A percentile compares a stretch with the other conserved stretches of the same genome.
Evolutionary conservation across 371 early-diverging fungal species (phyloP).

Genomic region (Mortierella sp.): DNA sequence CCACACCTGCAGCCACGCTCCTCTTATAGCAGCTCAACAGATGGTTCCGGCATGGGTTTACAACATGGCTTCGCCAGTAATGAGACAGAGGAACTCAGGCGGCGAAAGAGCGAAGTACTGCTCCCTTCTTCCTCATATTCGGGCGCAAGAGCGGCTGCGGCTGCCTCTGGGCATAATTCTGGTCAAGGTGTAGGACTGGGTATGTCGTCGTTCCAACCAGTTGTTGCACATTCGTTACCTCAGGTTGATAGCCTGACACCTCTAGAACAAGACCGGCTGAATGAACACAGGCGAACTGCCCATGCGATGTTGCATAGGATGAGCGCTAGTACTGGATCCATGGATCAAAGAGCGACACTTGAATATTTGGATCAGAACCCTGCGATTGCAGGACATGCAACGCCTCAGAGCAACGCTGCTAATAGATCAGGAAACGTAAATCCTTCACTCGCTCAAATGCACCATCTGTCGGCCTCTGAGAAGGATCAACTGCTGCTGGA

Average conservation of each 20-base stretch:
- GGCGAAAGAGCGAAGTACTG: constrained; percentile 40
- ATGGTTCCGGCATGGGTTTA: constrained; percentile 19
- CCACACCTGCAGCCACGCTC: constrained; percentile 47
- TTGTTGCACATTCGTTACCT: constrained; percentile 15
- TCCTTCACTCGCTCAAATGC: constrained; percentile 5
- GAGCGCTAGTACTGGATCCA: constrained; percentile 10
- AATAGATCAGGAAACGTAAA: constrained; percentile 9
- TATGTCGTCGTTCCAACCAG: constrained; percentile 26
- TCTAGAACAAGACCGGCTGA: constrained; percentile 39
- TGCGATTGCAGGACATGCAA: background rate
- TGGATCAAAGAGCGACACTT: constrained; percentile 6
- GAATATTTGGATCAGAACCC: constrained; percentile 5
- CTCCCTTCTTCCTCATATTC: constrained; percentile 29
- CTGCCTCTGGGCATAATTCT: background rate
- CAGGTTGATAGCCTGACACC: constrained; percentile 33
- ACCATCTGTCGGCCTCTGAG: constrained; percentile 24
- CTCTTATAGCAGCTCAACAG: constrained; percentile 12
- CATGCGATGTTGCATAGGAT: constrained; percentile 24
- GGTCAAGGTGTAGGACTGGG: constrained; percentile 38
- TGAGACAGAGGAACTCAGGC: constrained; percentile 37
- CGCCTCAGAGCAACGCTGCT: background rate
- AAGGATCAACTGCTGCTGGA: constrained; percentile 29
- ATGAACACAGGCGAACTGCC: constrained; percentile 49
- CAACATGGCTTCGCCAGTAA: constrained; percentile 33
- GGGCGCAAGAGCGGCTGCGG: constrained; percentile 1